Percentiles rank a stretch among this genome's conserved stretches.
These are phyloP conservation scores for Lenzites betulinus DNA, from an alignment of 768 basidiomycete genomes.

Conservation along the genomic window DNA sequence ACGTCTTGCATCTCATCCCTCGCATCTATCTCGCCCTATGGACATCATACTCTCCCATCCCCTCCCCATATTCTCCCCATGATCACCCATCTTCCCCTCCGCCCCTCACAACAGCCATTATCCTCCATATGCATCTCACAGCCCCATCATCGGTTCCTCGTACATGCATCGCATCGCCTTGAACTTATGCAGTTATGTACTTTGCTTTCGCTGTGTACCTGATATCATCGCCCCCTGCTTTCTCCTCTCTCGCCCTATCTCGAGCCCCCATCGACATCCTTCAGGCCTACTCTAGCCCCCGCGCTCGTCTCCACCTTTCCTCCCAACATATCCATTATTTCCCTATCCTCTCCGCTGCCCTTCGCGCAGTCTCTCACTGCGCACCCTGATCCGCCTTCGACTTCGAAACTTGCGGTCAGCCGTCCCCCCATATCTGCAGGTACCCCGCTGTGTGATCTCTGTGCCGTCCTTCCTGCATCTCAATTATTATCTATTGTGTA, in stretches of 20 bases:
- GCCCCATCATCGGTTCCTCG: background rate
- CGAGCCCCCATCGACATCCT: background rate
- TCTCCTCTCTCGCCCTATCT: background rate
- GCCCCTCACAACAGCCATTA: background rate
- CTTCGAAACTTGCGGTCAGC: too few species aligned
- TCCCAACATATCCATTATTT: too few species aligned
- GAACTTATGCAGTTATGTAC: constrained; percentile 29
- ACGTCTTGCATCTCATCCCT: constrained; percentile 20
- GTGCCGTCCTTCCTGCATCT: background rate
- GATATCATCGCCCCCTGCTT: constrained; percentile 8
- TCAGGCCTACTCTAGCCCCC: background rate
- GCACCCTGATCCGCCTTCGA: background rate
- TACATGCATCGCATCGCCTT: constrained; percentile 16
- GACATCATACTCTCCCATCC: constrained; percentile 3
- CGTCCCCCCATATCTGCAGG: too few species aligned
- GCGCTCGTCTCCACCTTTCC: background rate
- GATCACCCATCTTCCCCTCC: background rate
- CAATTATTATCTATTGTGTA: constrained; percentile 12
- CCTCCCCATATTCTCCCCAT: background rate
- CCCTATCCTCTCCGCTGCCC: too few species aligned
- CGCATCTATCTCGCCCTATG: constrained; percentile 11
- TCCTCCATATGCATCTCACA: background rate
- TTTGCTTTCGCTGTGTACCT: constrained; percentile 27
- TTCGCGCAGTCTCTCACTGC: too few species aligned
- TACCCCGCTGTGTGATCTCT: background rate